Conservation (phyloP, 768 basidiomycete genomes). For the Infundibulicybe gibba region DNA sequence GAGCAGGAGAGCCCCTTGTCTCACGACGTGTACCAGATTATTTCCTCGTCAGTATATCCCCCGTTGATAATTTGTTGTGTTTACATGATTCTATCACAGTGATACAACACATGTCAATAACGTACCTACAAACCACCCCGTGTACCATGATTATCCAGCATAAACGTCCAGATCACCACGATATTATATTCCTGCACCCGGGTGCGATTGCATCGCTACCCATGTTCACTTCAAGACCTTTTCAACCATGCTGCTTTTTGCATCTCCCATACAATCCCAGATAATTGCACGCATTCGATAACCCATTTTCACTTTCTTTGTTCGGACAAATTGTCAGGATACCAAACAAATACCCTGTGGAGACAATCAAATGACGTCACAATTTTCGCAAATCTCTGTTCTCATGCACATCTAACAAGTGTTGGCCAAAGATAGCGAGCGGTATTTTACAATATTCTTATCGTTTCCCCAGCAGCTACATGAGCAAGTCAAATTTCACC, state of each 20-base stretch:
- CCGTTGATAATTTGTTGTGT: neutral
- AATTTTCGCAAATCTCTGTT: neutral
- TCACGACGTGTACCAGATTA: slow-evolving; percentile 94
- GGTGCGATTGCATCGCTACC: too few species aligned
- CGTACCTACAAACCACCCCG: slow-evolving; percentile 17
- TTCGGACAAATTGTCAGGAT: neutral
- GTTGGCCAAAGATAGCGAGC: neutral
- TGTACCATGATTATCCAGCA: slow-evolving; percentile 21
- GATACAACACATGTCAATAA: slow-evolving; percentile 17
- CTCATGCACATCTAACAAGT: neutral
- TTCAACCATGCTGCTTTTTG: too few species aligned
- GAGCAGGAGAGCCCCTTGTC: slow-evolving; percentile 97
- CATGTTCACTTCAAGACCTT: too few species aligned
- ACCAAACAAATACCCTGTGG: neutral
- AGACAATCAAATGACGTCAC: neutral
- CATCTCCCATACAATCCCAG: too few species aligned
- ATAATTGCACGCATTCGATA: neutral
- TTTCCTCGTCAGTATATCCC: slow-evolving; percentile 67
- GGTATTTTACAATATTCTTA: neutral
- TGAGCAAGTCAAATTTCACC: neutral
- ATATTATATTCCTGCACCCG: slow-evolving; percentile 1
- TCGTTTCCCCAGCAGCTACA: neutral
- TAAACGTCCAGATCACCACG: slow-evolving; percentile 3
- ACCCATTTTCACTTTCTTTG: neutral
- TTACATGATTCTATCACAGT: slow-evolving; percentile 9